Evolutionary conservation across 1,284 basidiomycete genomes (phyloP).

Genomic region (Malassezia dermatis): DNA sequence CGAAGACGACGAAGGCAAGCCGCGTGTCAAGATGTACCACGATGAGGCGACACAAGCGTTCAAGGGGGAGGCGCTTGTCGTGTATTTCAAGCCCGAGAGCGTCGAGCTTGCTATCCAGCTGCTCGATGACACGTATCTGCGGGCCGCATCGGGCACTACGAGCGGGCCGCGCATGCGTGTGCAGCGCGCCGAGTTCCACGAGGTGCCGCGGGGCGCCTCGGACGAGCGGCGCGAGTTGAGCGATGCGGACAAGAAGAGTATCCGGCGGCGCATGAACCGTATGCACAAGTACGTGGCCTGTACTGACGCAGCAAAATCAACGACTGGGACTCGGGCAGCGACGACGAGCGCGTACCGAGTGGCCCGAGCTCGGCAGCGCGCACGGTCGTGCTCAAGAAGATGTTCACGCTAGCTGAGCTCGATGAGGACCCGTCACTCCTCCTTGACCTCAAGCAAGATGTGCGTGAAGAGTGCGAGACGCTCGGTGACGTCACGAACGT

Average conservation of each 20-base stretch:
- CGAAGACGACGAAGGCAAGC: slow-evolving; percentile 74
- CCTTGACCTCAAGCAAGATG: slow-evolving; percentile 88
- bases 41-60: slow-evolving; percentile 64
- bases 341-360: slow-evolving; percentile 6
- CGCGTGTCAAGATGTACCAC: slow-evolving; percentile 86
- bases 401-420: slow-evolving; percentile 82
- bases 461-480: slow-evolving; percentile 76
- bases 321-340: slow-evolving; percentile 38
- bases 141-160: slow-evolving; percentile 60
- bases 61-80: slow-evolving; percentile 87
- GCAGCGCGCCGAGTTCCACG: slow-evolving; percentile 65
- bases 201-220: background rate
- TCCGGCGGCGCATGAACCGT: slow-evolving; percentile 10
- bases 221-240: background rate
- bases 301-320: slow-evolving; percentile 26
- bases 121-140: slow-evolving; percentile 81
- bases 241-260: slow-evolving; percentile 17
- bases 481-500: slow-evolving; percentile 94
- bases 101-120: slow-evolving; percentile 74
- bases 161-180: slow-evolving; percentile 63
- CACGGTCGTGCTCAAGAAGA: slow-evolving; percentile 53
- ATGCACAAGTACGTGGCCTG: slow-evolving; percentile 13
- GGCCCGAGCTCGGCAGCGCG: background rate
- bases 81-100: slow-evolving; percentile 94
- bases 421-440: slow-evolving; percentile 75